Evolutionary conservation across 306 rosid species (phyloP).

Genomic region (Inga laurina): DNA sequence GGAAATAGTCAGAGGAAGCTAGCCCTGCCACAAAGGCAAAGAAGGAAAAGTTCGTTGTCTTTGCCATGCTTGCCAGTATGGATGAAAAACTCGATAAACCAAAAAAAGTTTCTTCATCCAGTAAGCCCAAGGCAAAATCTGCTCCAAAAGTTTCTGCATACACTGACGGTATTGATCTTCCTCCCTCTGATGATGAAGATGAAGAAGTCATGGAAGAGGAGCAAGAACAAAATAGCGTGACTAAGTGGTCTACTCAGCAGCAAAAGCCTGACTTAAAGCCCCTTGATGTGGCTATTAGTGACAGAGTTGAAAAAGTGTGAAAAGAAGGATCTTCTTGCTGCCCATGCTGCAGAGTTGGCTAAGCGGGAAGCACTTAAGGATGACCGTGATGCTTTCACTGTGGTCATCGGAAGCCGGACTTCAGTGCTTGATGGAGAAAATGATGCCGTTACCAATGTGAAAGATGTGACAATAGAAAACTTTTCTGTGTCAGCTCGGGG

Average conservation of each 20-base stretch:
- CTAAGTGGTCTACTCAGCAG: conserved; percentile 25
- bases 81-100: conserved; percentile 33
- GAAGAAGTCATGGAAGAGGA: conserved; percentile 43
- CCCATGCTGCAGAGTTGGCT: conserved; percentile 50
- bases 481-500: conserved; percentile 44
- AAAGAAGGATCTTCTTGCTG: conserved; percentile 56
- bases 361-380: conserved; percentile 57
- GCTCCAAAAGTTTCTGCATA: conserved; percentile 47
- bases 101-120: conserved; percentile 41
- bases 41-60: conserved; percentile 30
- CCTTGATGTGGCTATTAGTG: conserved; percentile 42
- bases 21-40: conserved; percentile 22
- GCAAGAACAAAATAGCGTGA: conserved; percentile 10
- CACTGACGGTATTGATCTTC: conserved; percentile 52
- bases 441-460: conserved; percentile 9
- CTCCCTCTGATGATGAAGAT: conserved; percentile 56
- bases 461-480: too few species aligned
- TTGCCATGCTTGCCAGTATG: conserved; percentile 33
- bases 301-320: conserved; percentile 48
- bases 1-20: conserved; percentile 30
- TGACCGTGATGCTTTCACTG: conserved; percentile 71
- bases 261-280: conserved; percentile 35
- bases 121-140: conserved; percentile 41
- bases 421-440: conserved; percentile 57
- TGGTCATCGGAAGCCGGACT: conserved; percentile 58